Conservation (phyloP, 768 basidiomycete species). For the Cytidiella melzeri region DNA sequence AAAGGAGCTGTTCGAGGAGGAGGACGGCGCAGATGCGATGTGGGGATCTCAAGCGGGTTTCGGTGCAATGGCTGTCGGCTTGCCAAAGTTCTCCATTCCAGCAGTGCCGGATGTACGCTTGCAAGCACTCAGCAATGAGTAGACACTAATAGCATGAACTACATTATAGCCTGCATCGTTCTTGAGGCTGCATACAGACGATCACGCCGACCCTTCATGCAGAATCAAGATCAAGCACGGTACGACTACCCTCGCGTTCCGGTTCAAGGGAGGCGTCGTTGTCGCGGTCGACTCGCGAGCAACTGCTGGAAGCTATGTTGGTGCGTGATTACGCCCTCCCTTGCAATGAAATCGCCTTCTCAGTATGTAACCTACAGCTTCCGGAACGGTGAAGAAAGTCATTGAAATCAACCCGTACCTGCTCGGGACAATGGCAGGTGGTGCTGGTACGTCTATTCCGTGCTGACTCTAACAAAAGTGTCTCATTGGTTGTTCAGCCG, state of each 20-base stretch:
- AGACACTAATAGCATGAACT: constrained; percentile 5
- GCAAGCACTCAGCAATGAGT: background rate
- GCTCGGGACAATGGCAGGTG: constrained; percentile 99
- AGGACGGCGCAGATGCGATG: constrained; percentile 56
- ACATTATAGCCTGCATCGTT: constrained; percentile 76
- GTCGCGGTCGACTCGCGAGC: constrained; percentile 99
- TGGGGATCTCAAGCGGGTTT: constrained; percentile 87
- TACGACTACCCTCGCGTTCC: constrained; percentile 96
- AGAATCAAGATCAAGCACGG: constrained; percentile 98
- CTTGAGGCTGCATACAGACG: constrained; percentile 90
- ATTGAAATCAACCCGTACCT: constrained; percentile 99
- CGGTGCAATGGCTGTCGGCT: constrained; percentile 64
- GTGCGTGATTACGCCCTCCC: constrained; percentile 36
- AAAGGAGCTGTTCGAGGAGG: constrained; percentile 48
- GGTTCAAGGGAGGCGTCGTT: constrained; percentile 94
- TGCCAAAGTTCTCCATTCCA: constrained; percentile 69
- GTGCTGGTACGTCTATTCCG: constrained; percentile 60
- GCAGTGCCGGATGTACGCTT: constrained; percentile 67
- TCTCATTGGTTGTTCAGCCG: constrained; percentile 43
- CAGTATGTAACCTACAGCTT: constrained; percentile 45
- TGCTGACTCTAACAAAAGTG: constrained; percentile 1
- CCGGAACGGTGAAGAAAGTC: constrained; percentile 97
- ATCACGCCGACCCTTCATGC: constrained; percentile 89
- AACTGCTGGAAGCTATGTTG: constrained; percentile 95
- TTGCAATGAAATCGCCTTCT: background rate